phyloP scores from a whole-genome alignment of 108 stramenopile genomes.

The Nannochloropsis oceanica region DNA sequence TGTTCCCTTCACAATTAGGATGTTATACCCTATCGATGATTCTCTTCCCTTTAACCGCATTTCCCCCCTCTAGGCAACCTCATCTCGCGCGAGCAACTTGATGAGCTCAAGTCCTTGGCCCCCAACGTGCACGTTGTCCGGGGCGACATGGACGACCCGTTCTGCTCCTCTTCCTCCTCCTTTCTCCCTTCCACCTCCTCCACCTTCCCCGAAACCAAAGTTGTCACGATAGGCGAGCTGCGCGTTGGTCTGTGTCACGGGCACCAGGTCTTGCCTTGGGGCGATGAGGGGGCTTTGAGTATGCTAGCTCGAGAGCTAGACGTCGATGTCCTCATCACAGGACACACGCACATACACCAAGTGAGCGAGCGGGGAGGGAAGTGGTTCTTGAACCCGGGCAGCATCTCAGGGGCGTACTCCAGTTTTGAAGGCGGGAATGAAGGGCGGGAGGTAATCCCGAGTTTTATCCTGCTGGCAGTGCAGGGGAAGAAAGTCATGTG shows the following conservation, averaged over 20 bases:
- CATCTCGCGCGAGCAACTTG: slow-evolving; percentile 59
- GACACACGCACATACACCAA: slow-evolving; percentile 77
- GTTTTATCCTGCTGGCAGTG: slow-evolving; percentile 82
- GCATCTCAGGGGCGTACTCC: slow-evolving; percentile 81
- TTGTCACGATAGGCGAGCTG: slow-evolving; percentile 74
- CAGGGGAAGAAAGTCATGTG: slow-evolving; percentile 78
- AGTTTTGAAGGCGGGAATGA: not conserved
- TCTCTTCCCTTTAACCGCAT: not conserved
- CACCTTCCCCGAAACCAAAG: slow-evolving; percentile 64
- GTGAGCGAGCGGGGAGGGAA: slow-evolving; percentile 64
- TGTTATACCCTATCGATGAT: not conserved
- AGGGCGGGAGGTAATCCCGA: slow-evolving; percentile 36
- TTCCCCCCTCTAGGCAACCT: slow-evolving; percentile 47
- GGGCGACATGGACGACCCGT: slow-evolving; percentile 66
- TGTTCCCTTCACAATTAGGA: too few species aligned
- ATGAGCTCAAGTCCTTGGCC: slow-evolving; percentile 64
- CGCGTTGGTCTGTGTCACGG: slow-evolving; percentile 79
- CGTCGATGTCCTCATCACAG: slow-evolving; percentile 85
- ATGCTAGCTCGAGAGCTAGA: slow-evolving; percentile 58
- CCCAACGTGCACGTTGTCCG: slow-evolving; percentile 82
- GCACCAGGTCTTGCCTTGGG: slow-evolving; percentile 62
- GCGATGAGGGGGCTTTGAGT: slow-evolving; percentile 52
- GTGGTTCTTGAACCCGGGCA: slow-evolving; percentile 80
- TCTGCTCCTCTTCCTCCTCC: not conserved
- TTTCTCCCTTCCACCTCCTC: not conserved